Base-by-base conservation (phyloP, 495 filamentous ascomycete species). In the Lentithecium fluviatile region DNA sequence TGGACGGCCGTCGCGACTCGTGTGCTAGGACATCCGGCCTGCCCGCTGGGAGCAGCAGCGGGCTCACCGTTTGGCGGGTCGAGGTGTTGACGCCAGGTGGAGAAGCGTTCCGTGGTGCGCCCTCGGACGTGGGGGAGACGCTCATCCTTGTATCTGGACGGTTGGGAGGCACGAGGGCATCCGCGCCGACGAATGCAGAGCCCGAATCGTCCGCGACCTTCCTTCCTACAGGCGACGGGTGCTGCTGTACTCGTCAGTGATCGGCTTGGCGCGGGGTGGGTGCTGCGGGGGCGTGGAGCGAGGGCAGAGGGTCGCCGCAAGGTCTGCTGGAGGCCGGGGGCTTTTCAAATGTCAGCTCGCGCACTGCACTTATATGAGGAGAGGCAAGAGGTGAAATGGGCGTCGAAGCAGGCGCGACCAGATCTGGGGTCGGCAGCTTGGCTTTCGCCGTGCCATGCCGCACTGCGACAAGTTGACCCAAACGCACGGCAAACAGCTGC, bases 131-230 rank as follows among this genome's bases (percentile, higher is more conserved):
- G 62, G 62, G 61, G 62, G 66, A 69, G 43, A 46, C 20, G 38
- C 54, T 55, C 66, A 69, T 69, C 52, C 49, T 65, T 50, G 65
- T 67, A 57, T 63, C 38, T 55, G 48, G 36, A 56, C 26, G 51
- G 20, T n/a, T 51, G n/a, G 45, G 60, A 67, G 60, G 64, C 60
- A 63, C 64, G 60, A 63, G 59, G 55, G 49, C 60, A 59, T 67
- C 43, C 23, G 32, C 38, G 49, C 54, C 59, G 61, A 57, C 56
- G 60, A 67, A 61, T 60, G 52, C 59, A 63, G 56, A 52, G 37
- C 15, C 53, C 57, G 45, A 37, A 21, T 13, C 24, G 40, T 46
- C 64, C 56, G 59, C 40, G 46, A 54, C 47, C 48, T 32, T 52
- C 48, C 37, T 25, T 62, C 43, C 58, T 38, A 67, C 64, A 62